A percentile compares a stretch with the other conserved stretches of the same genome.
phyloP scores from a whole-genome alignment of 345 rosid genomes.

The Eucalyptus brandiana region DNA sequence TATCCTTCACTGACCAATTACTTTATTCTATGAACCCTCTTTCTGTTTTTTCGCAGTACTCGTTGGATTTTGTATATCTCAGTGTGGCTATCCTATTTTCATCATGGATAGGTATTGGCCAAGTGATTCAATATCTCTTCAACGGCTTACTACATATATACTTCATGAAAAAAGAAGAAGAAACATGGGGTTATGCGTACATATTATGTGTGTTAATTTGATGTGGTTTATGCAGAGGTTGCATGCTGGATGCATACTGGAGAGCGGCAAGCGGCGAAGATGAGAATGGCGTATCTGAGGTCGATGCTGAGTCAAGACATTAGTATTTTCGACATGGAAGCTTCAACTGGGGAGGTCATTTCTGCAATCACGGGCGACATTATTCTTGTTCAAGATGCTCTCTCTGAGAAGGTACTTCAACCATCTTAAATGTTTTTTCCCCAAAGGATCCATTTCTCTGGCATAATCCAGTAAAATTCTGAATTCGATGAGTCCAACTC shows the following conservation, averaged over 20 bases:
- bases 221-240: constrained; percentile 46
- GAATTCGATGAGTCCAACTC: neutral
- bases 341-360: constrained; percentile 88
- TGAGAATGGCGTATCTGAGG: constrained; percentile 86
- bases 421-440: neutral
- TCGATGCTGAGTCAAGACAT: constrained; percentile 89
- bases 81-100: constrained; percentile 82
- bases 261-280: constrained; percentile 87
- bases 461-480: neutral
- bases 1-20: neutral
- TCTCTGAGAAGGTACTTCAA: constrained; percentile 76
- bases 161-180: neutral
- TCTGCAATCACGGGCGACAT: constrained; percentile 85
- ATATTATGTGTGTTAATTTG: neutral
- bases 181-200: neutral
- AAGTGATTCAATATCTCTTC: neutral
- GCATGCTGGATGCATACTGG: constrained; percentile 99
- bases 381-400: constrained; percentile 87
- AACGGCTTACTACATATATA: neutral
- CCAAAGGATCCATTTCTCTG: neutral
- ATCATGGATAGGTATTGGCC: constrained; percentile 73
- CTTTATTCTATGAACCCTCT: neutral
- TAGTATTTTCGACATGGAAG: constrained; percentile 79
- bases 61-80: constrained; percentile 90
- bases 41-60: constrained; percentile 52